Base-by-base conservation (phyloP, 2,329 filamentous ascomycete genomes). In the Cadophora sp. region DNA sequence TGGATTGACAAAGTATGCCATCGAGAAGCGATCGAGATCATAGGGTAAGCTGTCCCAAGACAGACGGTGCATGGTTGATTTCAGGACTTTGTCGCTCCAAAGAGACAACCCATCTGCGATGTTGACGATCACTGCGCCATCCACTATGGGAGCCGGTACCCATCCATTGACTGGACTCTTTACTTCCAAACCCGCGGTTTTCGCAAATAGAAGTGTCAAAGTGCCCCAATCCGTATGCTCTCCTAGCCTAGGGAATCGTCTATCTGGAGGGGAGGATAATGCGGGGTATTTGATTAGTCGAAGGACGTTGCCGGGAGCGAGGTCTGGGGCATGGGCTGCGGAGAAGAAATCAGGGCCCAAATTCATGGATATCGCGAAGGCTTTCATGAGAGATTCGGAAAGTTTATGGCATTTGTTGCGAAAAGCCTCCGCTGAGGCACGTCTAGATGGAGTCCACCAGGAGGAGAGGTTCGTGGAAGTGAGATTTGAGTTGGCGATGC, bases 151-250 rank as follows among this genome's bases (percentile, higher is more conserved):
- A 6, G 51, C 51, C 5, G 51, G 19, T 22, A 56, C 51, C 51
- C 51, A 56, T 56, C 51, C 51, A 27, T 26, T 27, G 22, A n/a
- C 51, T 56, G 51, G 51, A 26, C 19, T 22, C 29, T 56, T 56
- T 3, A 56, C 51, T 56, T 56, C 51, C 16, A 56, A 26, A 5
- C 51, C 51, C 5, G 51, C 51, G 3, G 51, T 56, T 14, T 56
- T 56, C 14, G 51, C 51, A 27, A 56, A 56, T 5, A 56, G 51
- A 6, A 56, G 24, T 24, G 51, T 56, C 16, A 56, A 26, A 6
- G 51, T 56, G 5, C 51, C 51, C 51, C 51, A 56, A 14, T 56
- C 51, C 5, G 51, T 56, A 56, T 56, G 51, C 26, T 56, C 51
- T n/a, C 51, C 51, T 22, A 56, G 51, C 24, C 51, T n/a, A 4